These are phyloP conservation scores for Urochloa ruziziensis DNA, from an alignment of 176 grass and related monocot species.

Conservation along the genomic window DNA sequence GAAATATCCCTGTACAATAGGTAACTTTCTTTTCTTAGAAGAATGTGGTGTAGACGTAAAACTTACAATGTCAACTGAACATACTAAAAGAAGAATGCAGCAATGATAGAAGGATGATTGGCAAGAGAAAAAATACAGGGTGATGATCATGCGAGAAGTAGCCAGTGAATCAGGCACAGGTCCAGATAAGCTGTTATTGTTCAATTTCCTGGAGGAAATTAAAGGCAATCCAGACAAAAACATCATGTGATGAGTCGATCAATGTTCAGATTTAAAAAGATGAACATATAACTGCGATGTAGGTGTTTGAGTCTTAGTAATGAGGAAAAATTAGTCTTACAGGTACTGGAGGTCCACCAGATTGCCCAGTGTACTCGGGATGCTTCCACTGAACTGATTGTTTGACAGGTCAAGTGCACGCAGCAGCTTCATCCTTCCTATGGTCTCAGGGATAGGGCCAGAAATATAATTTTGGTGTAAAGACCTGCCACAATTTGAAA, in stretches of 20 bases:
- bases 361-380: slow-evolving; percentile 54
- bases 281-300: neutral
- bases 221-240: neutral
- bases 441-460: slow-evolving; percentile 54
- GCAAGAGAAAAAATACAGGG: slow-evolving; percentile 45
- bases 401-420: slow-evolving; percentile 61
- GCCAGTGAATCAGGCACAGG: slow-evolving; percentile 59
- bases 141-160: slow-evolving; percentile 38
- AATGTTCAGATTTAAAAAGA: neutral
- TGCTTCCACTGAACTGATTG: slow-evolving; percentile 63
- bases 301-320: neutral
- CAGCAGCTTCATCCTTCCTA: slow-evolving; percentile 55
- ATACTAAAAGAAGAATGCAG: neutral
- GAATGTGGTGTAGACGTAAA: neutral
- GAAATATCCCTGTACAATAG: slow-evolving; percentile 66
- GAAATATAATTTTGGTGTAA: slow-evolving; percentile 67
- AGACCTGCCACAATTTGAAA: slow-evolving; percentile 39
- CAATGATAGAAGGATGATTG: neutral
- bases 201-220: slow-evolving; percentile 54
- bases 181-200: slow-evolving; percentile 81
- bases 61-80: neutral
- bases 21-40: neutral
- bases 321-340: slow-evolving; percentile 41
- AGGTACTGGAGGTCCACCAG: slow-evolving; percentile 45
- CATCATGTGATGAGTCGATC: neutral